phyloP scores from a whole-genome alignment of 2,329 filamentous ascomycete species.

The Chaetothyriales sp. region DNA sequence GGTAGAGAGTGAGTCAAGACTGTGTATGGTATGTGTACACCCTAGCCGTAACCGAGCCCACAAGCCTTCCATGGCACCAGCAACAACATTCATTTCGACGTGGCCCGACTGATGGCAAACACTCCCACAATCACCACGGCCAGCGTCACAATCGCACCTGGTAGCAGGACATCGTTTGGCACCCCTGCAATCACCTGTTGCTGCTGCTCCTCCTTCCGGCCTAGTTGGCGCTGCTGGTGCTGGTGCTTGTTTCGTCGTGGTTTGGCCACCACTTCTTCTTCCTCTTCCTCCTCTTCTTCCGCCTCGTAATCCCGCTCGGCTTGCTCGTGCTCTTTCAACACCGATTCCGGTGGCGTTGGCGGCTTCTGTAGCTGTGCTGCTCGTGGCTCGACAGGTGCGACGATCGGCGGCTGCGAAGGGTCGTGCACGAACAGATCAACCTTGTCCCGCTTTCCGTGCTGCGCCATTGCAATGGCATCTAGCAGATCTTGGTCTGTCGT shows the following conservation, averaged over 20 bases:
- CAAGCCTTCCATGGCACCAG: constrained; percentile 1
- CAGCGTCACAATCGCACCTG: constrained; percentile 86
- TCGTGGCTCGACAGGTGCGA: constrained; percentile 45
- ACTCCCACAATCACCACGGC: constrained; percentile 88
- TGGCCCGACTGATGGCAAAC: constrained; percentile 61
- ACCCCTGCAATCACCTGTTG: constrained; percentile 71
- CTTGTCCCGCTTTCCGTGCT: constrained; percentile 67
- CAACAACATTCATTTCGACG: constrained; percentile 11
- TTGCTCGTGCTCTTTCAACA: constrained; percentile 26
- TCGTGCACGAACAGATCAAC: constrained; percentile 96
- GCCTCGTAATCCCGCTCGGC: constrained; percentile 23
- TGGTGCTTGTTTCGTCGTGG: constrained; percentile 27
- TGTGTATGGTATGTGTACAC: neutral
- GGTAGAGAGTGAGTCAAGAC: neutral
- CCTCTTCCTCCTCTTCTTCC: constrained; percentile 24
- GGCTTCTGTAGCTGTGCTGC: constrained; percentile 38
- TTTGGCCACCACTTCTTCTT: constrained; percentile 19
- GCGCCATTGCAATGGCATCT: constrained; percentile 74
- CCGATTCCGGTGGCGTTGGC: constrained; percentile 38
- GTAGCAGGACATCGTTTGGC: constrained; percentile 82
- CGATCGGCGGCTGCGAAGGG: constrained; percentile 71
- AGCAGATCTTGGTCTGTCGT: constrained; percentile 87
- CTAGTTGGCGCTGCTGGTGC: constrained; percentile 28
- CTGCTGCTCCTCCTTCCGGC: constrained; percentile 45
- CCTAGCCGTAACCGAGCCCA: neutral